A percentile compares a stretch with the other conserved stretches of the same genome.
phyloP scores from a whole-genome alignment of 495 filamentous ascomycete genomes.

The Annulohypoxylon nitens region DNA sequence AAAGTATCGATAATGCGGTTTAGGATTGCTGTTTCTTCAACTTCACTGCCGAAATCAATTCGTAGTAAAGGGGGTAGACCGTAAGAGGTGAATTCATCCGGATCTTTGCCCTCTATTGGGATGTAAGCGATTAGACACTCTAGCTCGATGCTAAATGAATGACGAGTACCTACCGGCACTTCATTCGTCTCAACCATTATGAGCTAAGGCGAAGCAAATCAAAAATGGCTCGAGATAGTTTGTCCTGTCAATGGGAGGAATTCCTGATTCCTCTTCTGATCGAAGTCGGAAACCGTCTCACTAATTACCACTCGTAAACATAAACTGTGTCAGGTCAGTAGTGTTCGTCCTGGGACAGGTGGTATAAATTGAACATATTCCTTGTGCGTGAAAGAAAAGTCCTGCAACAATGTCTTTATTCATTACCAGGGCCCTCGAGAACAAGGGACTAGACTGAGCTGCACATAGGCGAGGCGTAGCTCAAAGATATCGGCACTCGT shows the following conservation, averaged over 20 bases:
- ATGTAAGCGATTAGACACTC: constrained; percentile 50
- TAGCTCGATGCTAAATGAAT: constrained; percentile 51
- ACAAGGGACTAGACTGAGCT: background rate
- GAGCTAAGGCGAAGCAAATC: background rate
- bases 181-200: constrained; percentile 30
- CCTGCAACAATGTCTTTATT: constrained; percentile 16
- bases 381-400: background rate
- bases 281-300: background rate
- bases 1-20: constrained; percentile 33
- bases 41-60: background rate
- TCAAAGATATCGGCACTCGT: background rate
- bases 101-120: constrained; percentile 13
- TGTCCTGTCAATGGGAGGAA: constrained; percentile 16
- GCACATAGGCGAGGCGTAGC: background rate
- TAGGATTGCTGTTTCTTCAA: background rate
- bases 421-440: background rate
- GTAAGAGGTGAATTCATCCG: constrained; percentile 23
- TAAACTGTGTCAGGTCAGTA: background rate
- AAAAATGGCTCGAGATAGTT: background rate
- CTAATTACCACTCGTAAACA: background rate
- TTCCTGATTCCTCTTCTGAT: constrained; percentile 4
- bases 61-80: constrained; percentile 42
- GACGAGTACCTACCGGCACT: constrained; percentile 28
- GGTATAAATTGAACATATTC: background rate
- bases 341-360: background rate